Conservation (phyloP, 129 eudicot species). For the Lonicera japonica region DNA sequence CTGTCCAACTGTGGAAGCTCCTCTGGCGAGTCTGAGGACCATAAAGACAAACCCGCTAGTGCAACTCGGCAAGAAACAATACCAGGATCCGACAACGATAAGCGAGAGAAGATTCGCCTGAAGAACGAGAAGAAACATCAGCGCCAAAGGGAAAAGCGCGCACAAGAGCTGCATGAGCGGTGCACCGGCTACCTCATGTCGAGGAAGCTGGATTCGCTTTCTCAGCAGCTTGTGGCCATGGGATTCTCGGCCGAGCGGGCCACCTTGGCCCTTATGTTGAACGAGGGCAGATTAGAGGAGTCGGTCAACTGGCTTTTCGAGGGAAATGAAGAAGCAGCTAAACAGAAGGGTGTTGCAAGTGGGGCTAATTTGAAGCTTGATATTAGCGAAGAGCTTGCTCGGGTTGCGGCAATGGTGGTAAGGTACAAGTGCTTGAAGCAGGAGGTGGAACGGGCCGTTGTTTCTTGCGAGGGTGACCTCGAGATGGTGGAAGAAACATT, state of each 20-base stretch:
- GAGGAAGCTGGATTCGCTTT: constrained; percentile 29
- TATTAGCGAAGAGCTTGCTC: constrained; percentile 31
- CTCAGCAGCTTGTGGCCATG: constrained; percentile 39
- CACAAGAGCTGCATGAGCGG: constrained; percentile 38
- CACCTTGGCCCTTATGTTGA: constrained; percentile 27
- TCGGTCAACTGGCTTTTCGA: constrained; percentile 36
- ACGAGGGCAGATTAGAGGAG: constrained; percentile 31
- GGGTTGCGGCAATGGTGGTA: constrained; percentile 22
- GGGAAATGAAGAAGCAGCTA: constrained; percentile 22
- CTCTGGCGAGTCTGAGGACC: constrained; percentile 41
- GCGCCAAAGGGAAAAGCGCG: constrained; percentile 41
- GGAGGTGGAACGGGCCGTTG: constrained; percentile 33
- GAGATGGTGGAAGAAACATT: constrained; percentile 26
- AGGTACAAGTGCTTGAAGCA: constrained; percentile 35
- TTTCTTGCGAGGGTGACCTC: constrained; percentile 35
- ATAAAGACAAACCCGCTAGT: constrained; percentile 23
- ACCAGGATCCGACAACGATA: constrained; percentile 34
- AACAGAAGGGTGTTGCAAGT: constrained; percentile 17
- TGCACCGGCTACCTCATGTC: constrained; percentile 34
- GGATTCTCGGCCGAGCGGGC: constrained; percentile 33
- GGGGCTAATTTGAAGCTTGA: constrained; percentile 27
- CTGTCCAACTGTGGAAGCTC: constrained; percentile 31
- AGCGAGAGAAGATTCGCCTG: constrained; percentile 39
- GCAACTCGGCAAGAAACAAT: constrained; percentile 20
- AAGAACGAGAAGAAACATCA: constrained; percentile 40